These are phyloP conservation scores for Pleurotus pulmonarius DNA, from an alignment of 768 basidiomycete genomes.

Conservation along the genomic window DNA sequence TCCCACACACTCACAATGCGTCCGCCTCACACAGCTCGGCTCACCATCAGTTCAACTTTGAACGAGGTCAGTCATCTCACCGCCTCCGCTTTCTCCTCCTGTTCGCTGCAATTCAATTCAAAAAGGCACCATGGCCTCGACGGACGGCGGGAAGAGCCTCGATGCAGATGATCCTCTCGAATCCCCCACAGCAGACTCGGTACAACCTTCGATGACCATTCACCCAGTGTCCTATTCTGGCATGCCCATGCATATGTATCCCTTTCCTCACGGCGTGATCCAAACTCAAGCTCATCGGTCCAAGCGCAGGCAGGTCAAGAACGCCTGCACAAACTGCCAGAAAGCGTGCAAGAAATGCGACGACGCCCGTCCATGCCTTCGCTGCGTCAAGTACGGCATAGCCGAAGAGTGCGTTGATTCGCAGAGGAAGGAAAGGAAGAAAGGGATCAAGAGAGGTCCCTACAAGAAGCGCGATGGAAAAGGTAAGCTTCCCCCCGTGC, in stretches of 20 bases:
- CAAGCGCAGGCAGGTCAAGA: conserved; percentile 88
- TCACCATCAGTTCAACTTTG: background rate
- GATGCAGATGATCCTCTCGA: conserved; percentile 30
- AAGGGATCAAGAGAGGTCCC: conserved; percentile 81
- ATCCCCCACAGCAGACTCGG: conserved; percentile 30
- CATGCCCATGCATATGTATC: conserved; percentile 69
- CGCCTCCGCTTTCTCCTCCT: background rate
- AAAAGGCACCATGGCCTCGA: conserved; percentile 25
- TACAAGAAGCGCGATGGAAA: conserved; percentile 96
- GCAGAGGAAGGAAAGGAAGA: conserved; percentile 88
- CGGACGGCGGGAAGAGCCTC: conserved; percentile 22
- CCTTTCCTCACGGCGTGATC: conserved; percentile 47
- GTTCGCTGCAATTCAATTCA: background rate
- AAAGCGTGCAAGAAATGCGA: conserved; percentile 93
- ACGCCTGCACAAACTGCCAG: conserved; percentile 87
- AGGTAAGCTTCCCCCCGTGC: conserved; percentile 46
- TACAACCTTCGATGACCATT: conserved; percentile 29
- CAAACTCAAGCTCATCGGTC: conserved; percentile 53
- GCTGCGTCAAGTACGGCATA: conserved; percentile 89
- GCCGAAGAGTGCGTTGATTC: conserved; percentile 87
- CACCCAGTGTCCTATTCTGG: conserved; percentile 48
- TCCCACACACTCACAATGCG: background rate
- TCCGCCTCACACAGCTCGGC: background rate
- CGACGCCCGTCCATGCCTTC: conserved; percentile 87
- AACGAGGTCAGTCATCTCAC: background rate